Conservation (phyloP, 371 early-diverging fungal genomes). For the Furculomyces boomerangus region DNA sequence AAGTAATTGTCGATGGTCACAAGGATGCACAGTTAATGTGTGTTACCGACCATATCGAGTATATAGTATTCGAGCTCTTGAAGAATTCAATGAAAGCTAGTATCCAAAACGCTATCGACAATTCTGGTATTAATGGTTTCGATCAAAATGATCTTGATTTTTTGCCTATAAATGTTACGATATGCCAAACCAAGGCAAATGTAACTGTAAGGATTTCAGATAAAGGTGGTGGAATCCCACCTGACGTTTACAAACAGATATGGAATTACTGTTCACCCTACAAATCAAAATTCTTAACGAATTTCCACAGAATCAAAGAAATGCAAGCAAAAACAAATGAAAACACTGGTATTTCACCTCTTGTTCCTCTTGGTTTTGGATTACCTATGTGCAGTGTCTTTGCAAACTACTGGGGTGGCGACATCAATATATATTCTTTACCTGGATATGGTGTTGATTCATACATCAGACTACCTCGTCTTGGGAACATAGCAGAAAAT, state of each 20-base stretch:
- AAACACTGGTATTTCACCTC: slow-evolving; percentile 15
- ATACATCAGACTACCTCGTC: slow-evolving; percentile 51
- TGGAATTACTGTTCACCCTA: slow-evolving; percentile 63
- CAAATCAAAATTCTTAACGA: slow-evolving; percentile 29
- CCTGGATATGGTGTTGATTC: slow-evolving; percentile 80
- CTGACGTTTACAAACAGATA: slow-evolving; percentile 36
- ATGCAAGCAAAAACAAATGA: slow-evolving; percentile 38
- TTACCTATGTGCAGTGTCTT: slow-evolving; percentile 70
- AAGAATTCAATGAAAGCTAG: slow-evolving; percentile 60
- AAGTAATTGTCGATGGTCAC: slow-evolving; percentile 43
- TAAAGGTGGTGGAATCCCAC: slow-evolving; percentile 71
- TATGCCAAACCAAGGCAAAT: slow-evolving; percentile 47
- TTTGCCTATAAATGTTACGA: slow-evolving; percentile 64
- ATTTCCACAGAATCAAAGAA: slow-evolving; percentile 36
- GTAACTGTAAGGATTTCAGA: slow-evolving; percentile 83
- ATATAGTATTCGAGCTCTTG: slow-evolving; percentile 81
- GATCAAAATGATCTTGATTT: slow-evolving; percentile 4
- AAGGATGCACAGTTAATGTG: slow-evolving; percentile 48
- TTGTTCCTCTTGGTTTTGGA: slow-evolving; percentile 59
- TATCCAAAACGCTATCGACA: neutral
- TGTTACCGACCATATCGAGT: slow-evolving; percentile 85
- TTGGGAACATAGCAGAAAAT: slow-evolving; percentile 49
- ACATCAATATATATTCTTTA: slow-evolving; percentile 47
- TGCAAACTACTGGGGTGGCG: slow-evolving; percentile 73
- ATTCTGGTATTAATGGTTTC: neutral